A percentile compares a stretch with the other conserved stretches of the same genome.
Conservation (phyloP, 257 asterid species). For the Nicotiana benthamiana region DNA sequence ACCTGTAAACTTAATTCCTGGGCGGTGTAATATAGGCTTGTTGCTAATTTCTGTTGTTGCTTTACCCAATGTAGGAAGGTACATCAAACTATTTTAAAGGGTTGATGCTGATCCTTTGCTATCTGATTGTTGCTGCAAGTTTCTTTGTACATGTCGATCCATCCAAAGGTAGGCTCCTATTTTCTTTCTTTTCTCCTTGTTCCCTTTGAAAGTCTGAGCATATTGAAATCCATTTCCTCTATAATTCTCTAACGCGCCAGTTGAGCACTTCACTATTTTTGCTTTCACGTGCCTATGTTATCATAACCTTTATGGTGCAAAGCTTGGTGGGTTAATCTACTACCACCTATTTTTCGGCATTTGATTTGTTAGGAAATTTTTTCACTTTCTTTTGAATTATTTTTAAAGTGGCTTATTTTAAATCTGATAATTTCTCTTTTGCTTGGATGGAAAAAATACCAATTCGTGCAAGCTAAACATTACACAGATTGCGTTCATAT, state of each 20-base stretch:
- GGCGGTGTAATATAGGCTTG: neutral
- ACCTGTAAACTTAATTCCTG: neutral
- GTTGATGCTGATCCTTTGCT: constrained; percentile 50
- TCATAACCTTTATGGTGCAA: neutral
- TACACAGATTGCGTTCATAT: neutral
- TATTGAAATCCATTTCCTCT: neutral
- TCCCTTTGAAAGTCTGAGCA: neutral
- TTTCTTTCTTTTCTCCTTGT: neutral
- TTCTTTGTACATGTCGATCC: constrained; percentile 41
- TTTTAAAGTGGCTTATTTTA: neutral
- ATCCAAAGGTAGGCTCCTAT: constrained; percentile 42
- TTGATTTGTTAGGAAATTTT: neutral
- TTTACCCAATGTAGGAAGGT: constrained; percentile 38
- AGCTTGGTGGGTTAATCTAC: neutral
- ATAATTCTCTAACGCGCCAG: neutral
- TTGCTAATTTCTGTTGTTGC: neutral
- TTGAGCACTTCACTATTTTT: neutral
- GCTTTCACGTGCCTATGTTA: neutral
- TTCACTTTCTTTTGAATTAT: neutral
- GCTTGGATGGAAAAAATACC: neutral
- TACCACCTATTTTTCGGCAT: neutral
- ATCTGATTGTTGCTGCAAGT: constrained; percentile 58
- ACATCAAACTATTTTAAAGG: constrained; percentile 52
- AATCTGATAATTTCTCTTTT: neutral
- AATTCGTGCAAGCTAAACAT: neutral